Conservation (phyloP, 257 asterid genomes). For the Rauvolfia tetraphylla region DNA sequence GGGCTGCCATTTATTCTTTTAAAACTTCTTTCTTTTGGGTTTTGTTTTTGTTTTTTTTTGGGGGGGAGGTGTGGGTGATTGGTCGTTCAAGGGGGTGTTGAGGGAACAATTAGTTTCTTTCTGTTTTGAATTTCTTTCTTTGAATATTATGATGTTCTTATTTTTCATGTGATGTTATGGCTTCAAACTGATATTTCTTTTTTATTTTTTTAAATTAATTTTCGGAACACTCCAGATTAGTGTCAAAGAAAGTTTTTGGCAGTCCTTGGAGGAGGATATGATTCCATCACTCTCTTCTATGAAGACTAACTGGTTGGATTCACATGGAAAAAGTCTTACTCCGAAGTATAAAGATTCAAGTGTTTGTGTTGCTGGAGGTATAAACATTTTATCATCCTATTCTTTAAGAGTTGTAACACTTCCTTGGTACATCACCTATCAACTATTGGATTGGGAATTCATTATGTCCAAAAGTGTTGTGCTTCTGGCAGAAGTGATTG, state of each 20-base stretch:
- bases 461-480: not conserved
- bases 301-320: constrained; percentile 88
- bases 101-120: no score
- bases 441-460: not conserved
- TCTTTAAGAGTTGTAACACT: constrained; percentile 1
- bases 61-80: not conserved
- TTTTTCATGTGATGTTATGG: not conserved
- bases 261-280: constrained; percentile 77
- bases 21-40: not conserved
- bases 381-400: constrained; percentile 35
- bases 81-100: not conserved
- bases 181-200: constrained; percentile 7
- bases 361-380: constrained; percentile 98
- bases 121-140: not conserved
- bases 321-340: constrained; percentile 56
- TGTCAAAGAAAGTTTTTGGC: constrained; percentile 78
- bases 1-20: not conserved
- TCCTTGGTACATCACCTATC: not conserved
- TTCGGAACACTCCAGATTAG: constrained; percentile 45
- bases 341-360: constrained; percentile 74
- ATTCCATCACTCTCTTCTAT: constrained; percentile 57
- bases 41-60: not conserved
- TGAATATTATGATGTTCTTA: not conserved
- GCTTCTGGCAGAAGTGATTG: not conserved
- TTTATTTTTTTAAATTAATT: constrained; percentile 21